Percentiles rank a stretch among this genome's conserved stretches.
Conservation (phyloP, 352 stramenopile genomes). For the Pythium graminicola region DNA sequence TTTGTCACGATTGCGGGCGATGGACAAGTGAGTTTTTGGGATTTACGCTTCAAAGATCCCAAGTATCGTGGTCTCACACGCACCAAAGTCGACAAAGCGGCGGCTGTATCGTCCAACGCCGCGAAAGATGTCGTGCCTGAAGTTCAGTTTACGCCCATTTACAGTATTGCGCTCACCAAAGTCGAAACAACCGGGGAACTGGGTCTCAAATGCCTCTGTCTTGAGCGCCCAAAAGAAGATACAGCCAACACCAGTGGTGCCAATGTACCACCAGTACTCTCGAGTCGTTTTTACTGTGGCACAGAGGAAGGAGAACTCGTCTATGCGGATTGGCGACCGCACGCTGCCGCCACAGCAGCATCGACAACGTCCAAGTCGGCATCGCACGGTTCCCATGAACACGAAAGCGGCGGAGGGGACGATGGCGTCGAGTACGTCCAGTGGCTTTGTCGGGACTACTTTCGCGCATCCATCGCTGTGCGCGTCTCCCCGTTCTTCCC, state of each 20-base stretch:
- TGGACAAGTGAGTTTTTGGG: conserved; percentile 90
- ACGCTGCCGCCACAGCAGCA: conserved; percentile 29
- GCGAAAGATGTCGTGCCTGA: conserved; percentile 55
- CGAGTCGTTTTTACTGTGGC: conserved; percentile 72
- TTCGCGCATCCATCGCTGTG: conserved; percentile 67
- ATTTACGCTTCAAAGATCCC: conserved; percentile 85
- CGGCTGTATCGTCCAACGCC: conserved; percentile 8
- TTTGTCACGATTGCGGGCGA: conserved; percentile 91
- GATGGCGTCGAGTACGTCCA: conserved; percentile 87
- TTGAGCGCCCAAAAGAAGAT: conserved; percentile 63
- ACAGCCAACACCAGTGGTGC: background rate
- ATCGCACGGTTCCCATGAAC: conserved; percentile 4
- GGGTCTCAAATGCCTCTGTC: conserved; percentile 52
- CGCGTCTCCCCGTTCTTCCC: conserved; percentile 89
- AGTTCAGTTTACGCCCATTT: conserved; percentile 78
- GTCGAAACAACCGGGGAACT: conserved; percentile 65
- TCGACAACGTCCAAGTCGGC: conserved; percentile 3
- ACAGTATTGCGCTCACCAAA: conserved; percentile 73
- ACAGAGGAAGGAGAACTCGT: conserved; percentile 89
- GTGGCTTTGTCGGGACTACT: conserved; percentile 87
- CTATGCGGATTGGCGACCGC: conserved; percentile 83
- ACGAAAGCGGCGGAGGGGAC: conserved; percentile 31
- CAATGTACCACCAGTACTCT: conserved; percentile 19
- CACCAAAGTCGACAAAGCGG: conserved; percentile 52
- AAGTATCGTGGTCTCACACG: conserved; percentile 68